phyloP scores from a whole-genome alignment of 257 asterid species.

The Ajuga chamaepitys region DNA sequence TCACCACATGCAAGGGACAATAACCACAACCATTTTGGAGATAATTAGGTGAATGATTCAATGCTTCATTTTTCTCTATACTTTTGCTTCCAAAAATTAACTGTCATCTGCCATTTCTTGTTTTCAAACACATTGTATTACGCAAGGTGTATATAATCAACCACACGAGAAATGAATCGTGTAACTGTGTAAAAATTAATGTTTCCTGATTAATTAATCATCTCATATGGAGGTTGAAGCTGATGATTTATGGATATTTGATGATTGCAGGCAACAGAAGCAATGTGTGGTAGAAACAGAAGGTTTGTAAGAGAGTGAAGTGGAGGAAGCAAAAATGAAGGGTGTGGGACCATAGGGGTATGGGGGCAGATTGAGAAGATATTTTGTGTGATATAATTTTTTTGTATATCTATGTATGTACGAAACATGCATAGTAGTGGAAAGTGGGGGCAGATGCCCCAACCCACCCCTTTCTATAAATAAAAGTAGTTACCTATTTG shows the following conservation, averaged over 20 bases:
- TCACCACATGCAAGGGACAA: constrained; percentile 9
- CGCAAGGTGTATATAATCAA: no score
- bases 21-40: background rate
- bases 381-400: background rate
- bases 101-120: background rate
- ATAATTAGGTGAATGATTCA: background rate
- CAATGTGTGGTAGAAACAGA: background rate
- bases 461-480: no score
- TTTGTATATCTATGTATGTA: background rate
- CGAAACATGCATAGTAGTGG: background rate
- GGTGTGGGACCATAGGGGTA: background rate
- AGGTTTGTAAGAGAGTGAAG: background rate
- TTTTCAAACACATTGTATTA: no score
- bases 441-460: no score
- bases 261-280: background rate
- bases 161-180: no score
- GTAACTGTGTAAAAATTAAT: no score
- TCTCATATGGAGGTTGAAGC: background rate
- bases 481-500: no score
- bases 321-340: background rate
- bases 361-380: background rate
- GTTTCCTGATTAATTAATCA: no score
- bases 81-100: no score
- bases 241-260: background rate
- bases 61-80: background rate